Conservation (phyloP, 805 yeast genomes). For the Lipomyces spencermartinsiae region DNA sequence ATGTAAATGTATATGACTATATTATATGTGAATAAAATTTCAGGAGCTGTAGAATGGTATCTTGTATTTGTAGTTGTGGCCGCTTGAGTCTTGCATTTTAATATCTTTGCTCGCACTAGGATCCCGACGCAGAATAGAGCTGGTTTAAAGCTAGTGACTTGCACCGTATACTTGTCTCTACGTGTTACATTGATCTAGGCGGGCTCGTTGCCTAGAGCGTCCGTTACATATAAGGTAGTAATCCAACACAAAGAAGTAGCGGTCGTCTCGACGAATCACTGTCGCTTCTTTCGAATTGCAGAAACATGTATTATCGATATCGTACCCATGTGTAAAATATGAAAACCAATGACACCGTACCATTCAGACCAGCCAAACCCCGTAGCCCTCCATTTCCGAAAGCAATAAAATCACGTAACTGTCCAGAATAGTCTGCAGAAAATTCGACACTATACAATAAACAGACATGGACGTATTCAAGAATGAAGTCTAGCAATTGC, state of each 20-base stretch:
- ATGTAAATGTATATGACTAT: neutral
- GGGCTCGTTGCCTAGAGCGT: too few species aligned
- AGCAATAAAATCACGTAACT: neutral
- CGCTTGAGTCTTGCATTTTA: neutral
- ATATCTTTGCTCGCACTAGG: too few species aligned
- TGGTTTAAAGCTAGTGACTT: too few species aligned
- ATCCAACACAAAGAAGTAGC: neutral
- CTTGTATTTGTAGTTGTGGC: neutral
- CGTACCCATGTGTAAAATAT: neutral
- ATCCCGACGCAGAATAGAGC: too few species aligned
- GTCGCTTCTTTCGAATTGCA: neutral
- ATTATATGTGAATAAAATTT: neutral
- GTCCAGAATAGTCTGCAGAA: neutral
- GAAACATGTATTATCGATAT: constrained; percentile 4
- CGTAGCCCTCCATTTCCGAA: neutral
- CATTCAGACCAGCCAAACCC: neutral
- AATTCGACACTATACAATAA: neutral
- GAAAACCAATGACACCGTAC: neutral
- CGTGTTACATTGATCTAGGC: too few species aligned
- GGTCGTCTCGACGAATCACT: neutral
- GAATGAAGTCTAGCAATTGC: neutral
- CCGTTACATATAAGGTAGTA: too few species aligned
- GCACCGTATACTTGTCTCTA: too few species aligned
- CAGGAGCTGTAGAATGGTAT: neutral
- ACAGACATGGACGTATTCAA: neutral